A percentile compares a stretch with the other conserved stretches of the same genome.
phyloP scores from a whole-genome alignment of 208 protist species.

The Crithidia fasciculata region DNA sequence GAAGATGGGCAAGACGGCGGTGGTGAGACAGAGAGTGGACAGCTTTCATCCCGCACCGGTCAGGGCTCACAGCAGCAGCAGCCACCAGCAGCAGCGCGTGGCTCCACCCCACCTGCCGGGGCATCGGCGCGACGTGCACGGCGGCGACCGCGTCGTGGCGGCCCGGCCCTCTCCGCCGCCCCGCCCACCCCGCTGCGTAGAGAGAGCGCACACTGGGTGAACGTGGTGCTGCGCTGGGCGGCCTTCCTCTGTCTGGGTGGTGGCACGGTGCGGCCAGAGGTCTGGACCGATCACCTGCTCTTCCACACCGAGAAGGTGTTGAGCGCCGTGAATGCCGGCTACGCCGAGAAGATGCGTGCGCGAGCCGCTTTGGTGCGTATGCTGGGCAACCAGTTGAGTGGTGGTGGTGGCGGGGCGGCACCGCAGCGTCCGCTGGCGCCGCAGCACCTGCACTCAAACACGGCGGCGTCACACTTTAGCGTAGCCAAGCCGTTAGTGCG shows the following conservation, averaged over 20 bases:
- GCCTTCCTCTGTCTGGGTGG: slow-evolving; percentile 73
- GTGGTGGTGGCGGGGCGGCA: neutral
- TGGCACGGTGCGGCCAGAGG: slow-evolving; percentile 55
- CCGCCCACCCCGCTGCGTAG: slow-evolving; percentile 23
- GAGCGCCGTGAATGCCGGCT: slow-evolving; percentile 10
- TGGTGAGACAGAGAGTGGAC: neutral
- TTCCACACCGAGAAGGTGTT: slow-evolving; percentile 38
- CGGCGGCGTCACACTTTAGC: slow-evolving; percentile 4
- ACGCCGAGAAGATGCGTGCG: slow-evolving; percentile 27
- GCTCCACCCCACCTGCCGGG: neutral
- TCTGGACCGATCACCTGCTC: slow-evolving; percentile 70
- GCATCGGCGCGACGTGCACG: slow-evolving; percentile 12
- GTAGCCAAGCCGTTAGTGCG: slow-evolving; percentile 20
- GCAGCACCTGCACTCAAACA: neutral
- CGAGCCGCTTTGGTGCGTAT: slow-evolving; percentile 7
- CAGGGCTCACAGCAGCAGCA: neutral
- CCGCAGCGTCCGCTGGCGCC: neutral
- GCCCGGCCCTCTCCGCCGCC: slow-evolving; percentile 5
- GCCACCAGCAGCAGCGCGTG: neutral
- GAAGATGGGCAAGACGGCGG: neutral
- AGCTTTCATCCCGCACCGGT: too few relatives aligned
- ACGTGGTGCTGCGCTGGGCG: slow-evolving; percentile 58
- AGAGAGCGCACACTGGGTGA: slow-evolving; percentile 73
- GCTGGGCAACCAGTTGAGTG: slow-evolving; percentile 6
- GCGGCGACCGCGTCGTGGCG: slow-evolving; percentile 25